Conservation (phyloP, 106 monocot genomes). For the Cymbidium sinense region DNA sequence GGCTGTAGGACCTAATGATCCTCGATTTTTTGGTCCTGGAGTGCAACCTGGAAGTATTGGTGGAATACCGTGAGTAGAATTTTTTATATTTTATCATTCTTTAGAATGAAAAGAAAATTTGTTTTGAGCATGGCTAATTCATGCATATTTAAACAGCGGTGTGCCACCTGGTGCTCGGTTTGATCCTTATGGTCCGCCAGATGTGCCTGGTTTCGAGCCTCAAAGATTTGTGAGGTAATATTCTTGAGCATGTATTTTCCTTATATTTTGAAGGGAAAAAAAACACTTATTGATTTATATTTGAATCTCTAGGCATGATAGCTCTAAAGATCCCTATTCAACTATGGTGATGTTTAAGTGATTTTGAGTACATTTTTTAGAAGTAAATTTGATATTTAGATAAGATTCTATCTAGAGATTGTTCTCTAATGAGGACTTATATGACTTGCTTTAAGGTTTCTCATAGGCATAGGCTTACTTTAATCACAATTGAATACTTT, state of each 20-base stretch:
- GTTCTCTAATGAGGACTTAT: no score
- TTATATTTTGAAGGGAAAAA: not conserved
- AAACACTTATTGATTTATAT: not conserved
- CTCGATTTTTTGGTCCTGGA: constrained; percentile 51
- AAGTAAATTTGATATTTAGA: no score
- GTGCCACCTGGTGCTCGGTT: constrained; percentile 67
- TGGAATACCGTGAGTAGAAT: constrained; percentile 47
- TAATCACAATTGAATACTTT: no score
- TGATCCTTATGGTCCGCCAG: constrained; percentile 91
- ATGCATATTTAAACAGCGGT: constrained; percentile 34
- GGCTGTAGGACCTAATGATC: constrained; percentile 71
- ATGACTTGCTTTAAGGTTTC: no score
- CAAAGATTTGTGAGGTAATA: constrained; percentile 60
- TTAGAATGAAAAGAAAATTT: not conserved
- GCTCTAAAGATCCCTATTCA: no score
- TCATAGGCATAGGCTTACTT: no score
- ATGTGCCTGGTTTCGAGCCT: constrained; percentile 74
- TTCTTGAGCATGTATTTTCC: not conserved
- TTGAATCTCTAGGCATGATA: not conserved
- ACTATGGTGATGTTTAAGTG: no score
- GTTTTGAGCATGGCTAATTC: not conserved
- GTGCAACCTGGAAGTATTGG: constrained; percentile 28
- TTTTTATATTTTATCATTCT: not conserved
- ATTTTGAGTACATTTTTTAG: no score
- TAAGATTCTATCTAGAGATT: no score